These are phyloP conservation scores for Arthonia radiata DNA, from an alignment of 495 filamentous ascomycete genomes.

Conservation along the genomic window DNA sequence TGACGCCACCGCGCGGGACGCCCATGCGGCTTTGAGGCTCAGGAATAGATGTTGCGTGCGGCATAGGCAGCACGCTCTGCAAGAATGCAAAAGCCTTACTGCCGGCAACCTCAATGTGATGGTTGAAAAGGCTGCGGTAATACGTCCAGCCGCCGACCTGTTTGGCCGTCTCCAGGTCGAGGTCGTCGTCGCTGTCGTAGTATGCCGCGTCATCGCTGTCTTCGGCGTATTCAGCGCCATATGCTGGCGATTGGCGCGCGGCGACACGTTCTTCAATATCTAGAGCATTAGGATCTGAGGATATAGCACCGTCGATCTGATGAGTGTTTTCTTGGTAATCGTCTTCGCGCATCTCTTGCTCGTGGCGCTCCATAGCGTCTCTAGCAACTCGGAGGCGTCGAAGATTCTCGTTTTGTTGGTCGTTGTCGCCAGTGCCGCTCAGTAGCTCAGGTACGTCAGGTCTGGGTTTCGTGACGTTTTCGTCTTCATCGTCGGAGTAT, in stretches of 20 bases:
- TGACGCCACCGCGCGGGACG: conserved; percentile 10
- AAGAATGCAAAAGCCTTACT: conserved; percentile 20
- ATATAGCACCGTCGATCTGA: conserved; percentile 14
- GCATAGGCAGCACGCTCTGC: conserved; percentile 28
- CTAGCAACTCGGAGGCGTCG: conserved; percentile 21
- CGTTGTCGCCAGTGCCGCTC: conserved; percentile 3
- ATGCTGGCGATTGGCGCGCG: conserved; percentile 27
- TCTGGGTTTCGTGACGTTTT: conserved; percentile 6
- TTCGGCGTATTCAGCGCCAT: conserved; percentile 55
- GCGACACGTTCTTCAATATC: conserved; percentile 57
- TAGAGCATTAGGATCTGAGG: conserved; percentile 22
- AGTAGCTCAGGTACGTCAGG: conserved; percentile 8
- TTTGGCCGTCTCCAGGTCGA: conserved; percentile 39
- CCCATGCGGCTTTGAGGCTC: conserved; percentile 22
- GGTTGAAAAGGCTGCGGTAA: conserved; percentile 26
- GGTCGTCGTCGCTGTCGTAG: conserved; percentile 32
- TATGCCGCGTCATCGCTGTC: conserved; percentile 73
- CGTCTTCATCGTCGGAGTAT: conserved; percentile 22
- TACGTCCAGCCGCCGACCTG: conserved; percentile 49
- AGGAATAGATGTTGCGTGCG: conserved; percentile 33
- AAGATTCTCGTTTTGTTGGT: conserved; percentile 10
- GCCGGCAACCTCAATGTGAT: conserved; percentile 17
- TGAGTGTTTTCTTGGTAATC: conserved; percentile 15
- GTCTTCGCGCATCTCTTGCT: conserved; percentile 20
- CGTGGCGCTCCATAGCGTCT: conserved; percentile 20